Evolutionary conservation across 192 early-diverging fungal genomes (phyloP).

Genomic region (Entomortierella chlamydospora): DNA sequence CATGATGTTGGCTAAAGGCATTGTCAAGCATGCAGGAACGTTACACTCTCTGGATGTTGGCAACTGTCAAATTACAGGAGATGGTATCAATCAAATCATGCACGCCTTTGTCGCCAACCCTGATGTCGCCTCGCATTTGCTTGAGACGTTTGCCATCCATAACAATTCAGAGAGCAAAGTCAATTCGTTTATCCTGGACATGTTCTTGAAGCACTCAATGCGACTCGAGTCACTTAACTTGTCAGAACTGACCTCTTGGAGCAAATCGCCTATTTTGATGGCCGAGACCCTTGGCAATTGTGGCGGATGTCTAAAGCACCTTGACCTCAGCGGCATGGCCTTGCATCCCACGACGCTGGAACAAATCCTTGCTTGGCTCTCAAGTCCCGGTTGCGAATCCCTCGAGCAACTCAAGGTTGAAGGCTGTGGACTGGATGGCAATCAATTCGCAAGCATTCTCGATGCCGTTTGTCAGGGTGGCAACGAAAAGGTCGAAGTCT

Average conservation of each 20-base stretch:
- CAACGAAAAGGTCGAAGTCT: conserved; percentile 52
- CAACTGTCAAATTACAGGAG: conserved; percentile 47
- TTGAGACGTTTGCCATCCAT: conserved; percentile 39
- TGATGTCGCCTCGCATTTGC: conserved; percentile 41
- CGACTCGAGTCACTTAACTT: conserved; percentile 40
- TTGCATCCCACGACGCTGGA: conserved; percentile 41
- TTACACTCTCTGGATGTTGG: conserved; percentile 34
- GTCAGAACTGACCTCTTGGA: conserved; percentile 43
- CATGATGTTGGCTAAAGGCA: conserved; percentile 49
- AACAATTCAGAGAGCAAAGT: conserved; percentile 46
- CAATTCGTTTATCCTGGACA: conserved; percentile 51
- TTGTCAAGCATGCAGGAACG: conserved; percentile 52
- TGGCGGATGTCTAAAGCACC: conserved; percentile 21
- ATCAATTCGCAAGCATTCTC: conserved; percentile 53
- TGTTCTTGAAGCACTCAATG: conserved; percentile 53
- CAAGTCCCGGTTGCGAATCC: conserved; percentile 37
- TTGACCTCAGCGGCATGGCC: conserved; percentile 51
- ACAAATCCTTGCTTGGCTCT: conserved; percentile 42
- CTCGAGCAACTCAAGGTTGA: conserved; percentile 50
- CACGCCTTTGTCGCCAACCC: conserved; percentile 54
- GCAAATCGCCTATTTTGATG: conserved; percentile 51
- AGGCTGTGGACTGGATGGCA: conserved; percentile 56
- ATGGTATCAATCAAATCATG: conserved; percentile 53
- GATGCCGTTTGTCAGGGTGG: conserved; percentile 49
- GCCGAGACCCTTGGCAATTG: conserved; percentile 47